phyloP scores from a whole-genome alignment of 192 early-diverging fungal species.

The Coemansia aciculifera region DNA sequence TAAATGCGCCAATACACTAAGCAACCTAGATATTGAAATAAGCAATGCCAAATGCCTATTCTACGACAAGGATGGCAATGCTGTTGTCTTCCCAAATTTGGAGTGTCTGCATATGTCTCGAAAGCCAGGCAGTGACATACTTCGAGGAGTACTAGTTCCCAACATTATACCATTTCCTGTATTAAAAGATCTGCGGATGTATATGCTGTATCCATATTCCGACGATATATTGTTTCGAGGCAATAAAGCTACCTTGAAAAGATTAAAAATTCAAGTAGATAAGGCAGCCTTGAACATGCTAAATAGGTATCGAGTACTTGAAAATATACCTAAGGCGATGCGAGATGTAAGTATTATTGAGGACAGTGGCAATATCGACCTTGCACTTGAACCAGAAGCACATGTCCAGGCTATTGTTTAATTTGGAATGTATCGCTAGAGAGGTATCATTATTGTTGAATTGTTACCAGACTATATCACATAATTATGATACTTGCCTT shows the following conservation, averaged over 20 bases:
- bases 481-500: too few species aligned
- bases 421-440: not conserved
- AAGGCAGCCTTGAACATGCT: not conserved
- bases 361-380: not conserved
- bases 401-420: not conserved
- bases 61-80: not conserved
- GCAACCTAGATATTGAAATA: not conserved
- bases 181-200: not conserved
- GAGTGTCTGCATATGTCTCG: not conserved
- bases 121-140: not conserved
- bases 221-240: conserved; percentile 12
- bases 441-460: not conserved
- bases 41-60: not conserved
- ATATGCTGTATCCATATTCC: not conserved
- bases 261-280: not conserved
- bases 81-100: conserved; percentile 3
- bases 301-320: not conserved
- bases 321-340: not conserved
- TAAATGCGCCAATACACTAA: not conserved
- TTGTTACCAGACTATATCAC: too few species aligned
- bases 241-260: not conserved
- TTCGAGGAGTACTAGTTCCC: not conserved
- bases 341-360: not conserved
- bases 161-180: conserved; percentile 1
- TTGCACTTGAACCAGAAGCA: not conserved